Base-by-base conservation (phyloP, 176 grass and related monocot species). In the Pharus latifolius region DNA sequence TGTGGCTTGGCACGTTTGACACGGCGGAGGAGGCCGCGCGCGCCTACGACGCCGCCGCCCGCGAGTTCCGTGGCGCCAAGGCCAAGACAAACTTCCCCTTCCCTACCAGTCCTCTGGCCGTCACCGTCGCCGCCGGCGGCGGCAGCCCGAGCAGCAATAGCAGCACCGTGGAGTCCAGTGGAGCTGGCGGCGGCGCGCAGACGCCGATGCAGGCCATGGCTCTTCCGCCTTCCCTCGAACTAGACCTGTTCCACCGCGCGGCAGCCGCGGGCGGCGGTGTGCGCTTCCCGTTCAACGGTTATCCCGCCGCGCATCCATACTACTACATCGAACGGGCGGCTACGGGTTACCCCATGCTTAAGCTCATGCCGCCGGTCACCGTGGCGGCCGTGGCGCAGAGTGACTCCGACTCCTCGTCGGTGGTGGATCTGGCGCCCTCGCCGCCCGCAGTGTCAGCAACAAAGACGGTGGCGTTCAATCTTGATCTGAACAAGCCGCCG, bases 1-100 rank as follows among this genome's bases (percentile, higher is more conserved):
- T 98, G 19, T 98, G 94, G 94, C 89, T 98, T 6, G 94, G 89
- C 60, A 93, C 89, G 49, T 97, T 78, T 72, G 93, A 92, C 88
- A 92, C 93, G 0, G 89, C 89, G 49, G 93, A 97, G 80, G 93
- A 98, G 75, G 94, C 89, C 2, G 94, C 89, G 3, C 74, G 78
- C 0, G 94, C 94, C 0, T 98, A 98, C 73, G 89, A 98, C 72
- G 57, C 70, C 17, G 94, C 89, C 27, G 94, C 94, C 13, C 94
- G 89, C 46, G 86, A 84, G 19, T 93, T 90, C 74, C 94, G 89
- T 20, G 94, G 94, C 24, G 58, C 72, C 18, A 98, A 98, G 75
- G 94, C 94, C 45, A 98, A 98, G 70, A 90, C 94, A 49, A 98
- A 98, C 75, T 98, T 98, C 74, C 78, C 89, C 3, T 90, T 46